These are phyloP conservation scores for Penicillium macrosclerotiorum DNA, from an alignment of 495 filamentous ascomycete species.

Conservation along the genomic window DNA sequence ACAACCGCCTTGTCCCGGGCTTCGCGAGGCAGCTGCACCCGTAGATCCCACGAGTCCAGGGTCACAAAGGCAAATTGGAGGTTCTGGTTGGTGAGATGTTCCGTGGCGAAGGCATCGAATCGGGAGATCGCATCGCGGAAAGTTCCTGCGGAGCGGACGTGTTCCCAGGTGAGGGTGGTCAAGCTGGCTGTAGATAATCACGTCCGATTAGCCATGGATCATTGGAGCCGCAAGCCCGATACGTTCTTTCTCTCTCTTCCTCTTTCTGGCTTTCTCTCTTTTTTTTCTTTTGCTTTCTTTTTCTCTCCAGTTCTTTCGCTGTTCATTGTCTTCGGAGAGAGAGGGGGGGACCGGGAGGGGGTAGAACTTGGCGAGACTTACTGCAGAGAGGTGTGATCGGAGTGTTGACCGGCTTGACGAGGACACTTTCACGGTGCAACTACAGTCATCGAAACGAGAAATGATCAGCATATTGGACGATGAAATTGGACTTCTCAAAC, in stretches of 20 bases:
- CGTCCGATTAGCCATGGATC: conserved; percentile 31
- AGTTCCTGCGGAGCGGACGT: conserved; percentile 91
- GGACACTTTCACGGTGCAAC: conserved; percentile 91
- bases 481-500: conserved; percentile 3
- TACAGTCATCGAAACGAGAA: conserved; percentile 36
- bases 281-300: background rate
- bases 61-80: conserved; percentile 98
- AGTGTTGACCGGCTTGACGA: conserved; percentile 97
- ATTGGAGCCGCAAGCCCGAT: too few species aligned
- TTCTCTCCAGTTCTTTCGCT: too few species aligned
- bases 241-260: background rate
- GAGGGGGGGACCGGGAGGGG: background rate
- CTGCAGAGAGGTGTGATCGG: conserved; percentile 98
- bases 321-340: background rate
- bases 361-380: conserved; percentile 56
- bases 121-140: conserved; percentile 96
- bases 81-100: conserved; percentile 79
- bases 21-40: conserved; percentile 94
- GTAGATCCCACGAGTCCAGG: conserved; percentile 96
- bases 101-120: conserved; percentile 87
- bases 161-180: conserved; percentile 97
- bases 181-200: conserved; percentile 68
- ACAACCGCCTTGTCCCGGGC: conserved; percentile 97
- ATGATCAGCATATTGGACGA: conserved; percentile 1
- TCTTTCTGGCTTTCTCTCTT: background rate